phyloP scores from a whole-genome alignment of 2,329 filamentous ascomycete genomes.

The Diaporthe sp. region DNA sequence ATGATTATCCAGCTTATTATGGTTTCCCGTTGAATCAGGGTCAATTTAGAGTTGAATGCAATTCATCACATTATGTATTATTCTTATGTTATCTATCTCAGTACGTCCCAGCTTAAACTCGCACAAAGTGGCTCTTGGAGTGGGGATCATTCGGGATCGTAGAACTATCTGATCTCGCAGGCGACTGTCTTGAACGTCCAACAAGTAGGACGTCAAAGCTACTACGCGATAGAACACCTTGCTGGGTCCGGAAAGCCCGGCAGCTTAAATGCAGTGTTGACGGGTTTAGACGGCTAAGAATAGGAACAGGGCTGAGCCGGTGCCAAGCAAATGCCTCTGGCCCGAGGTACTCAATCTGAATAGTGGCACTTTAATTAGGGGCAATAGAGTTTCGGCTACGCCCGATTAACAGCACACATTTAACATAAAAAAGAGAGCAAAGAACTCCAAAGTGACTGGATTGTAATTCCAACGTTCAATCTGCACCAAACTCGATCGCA shows the following conservation, averaged over 20 bases:
- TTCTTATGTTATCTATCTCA: no score
- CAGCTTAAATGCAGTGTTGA: neutral
- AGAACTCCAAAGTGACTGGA: neutral
- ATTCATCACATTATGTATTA: no score
- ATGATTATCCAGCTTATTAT: no score
- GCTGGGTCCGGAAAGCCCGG: neutral
- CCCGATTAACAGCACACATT: neutral
- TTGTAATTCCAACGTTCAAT: neutral
- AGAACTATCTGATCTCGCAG: no score
- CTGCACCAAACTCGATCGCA: neutral
- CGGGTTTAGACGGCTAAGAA: slow-evolving; percentile 13
- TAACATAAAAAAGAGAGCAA: neutral
- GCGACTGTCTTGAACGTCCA: no score
- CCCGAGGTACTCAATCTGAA: neutral
- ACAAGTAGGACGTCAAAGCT: no score
- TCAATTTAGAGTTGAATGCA: no score
- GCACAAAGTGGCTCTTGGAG: no score
- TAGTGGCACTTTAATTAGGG: slow-evolving; percentile 5
- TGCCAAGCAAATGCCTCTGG: neutral
- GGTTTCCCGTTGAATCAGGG: no score
- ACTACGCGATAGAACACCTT: no score
- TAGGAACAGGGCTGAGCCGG: slow-evolving; percentile 15
- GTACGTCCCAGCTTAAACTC: no score
- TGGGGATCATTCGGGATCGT: no score
- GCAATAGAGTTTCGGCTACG: slow-evolving; percentile 16